A percentile compares a stretch with the other conserved stretches of the same genome.
These are phyloP conservation scores for Chlorella variabilis DNA, from an alignment of 163 green algal genomes.

Conservation along the genomic window DNA sequence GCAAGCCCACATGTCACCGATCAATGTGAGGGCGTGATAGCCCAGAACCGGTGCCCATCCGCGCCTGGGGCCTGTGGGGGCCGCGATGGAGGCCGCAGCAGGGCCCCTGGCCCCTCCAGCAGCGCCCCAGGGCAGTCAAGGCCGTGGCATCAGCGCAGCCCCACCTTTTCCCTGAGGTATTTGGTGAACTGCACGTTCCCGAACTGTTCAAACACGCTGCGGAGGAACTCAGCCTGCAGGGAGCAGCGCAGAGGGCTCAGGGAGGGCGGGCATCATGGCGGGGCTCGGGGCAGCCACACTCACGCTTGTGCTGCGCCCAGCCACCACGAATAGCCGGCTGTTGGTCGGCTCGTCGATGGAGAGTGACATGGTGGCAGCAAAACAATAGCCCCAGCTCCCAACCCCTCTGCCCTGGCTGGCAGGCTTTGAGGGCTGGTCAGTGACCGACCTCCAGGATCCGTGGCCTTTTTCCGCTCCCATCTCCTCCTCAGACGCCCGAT, in stretches of 20 bases:
- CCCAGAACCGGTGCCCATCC: constrained; percentile 2
- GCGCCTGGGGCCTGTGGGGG: too few relatives aligned
- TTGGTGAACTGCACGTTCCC: constrained; percentile 55
- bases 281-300: neutral
- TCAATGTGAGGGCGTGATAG: too few relatives aligned
- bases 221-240: constrained; percentile 55
- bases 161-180: constrained; percentile 54
- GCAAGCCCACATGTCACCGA: too few relatives aligned
- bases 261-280: neutral
- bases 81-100: neutral
- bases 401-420: neutral
- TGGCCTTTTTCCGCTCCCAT: neutral
- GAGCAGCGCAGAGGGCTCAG: constrained; percentile 19
- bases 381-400: constrained; percentile 29
- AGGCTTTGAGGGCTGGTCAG: neutral
- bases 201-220: constrained; percentile 53
- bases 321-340: constrained; percentile 54
- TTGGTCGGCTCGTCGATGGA: constrained; percentile 54
- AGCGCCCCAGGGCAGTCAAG: constrained; percentile 24
- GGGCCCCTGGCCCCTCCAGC: neutral
- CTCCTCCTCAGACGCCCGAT: neutral
- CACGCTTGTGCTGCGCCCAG: constrained; percentile 51
- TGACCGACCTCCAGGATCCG: neutral
- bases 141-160: constrained; percentile 14
- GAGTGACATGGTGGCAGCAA: constrained; percentile 37